These are phyloP conservation scores for Chrysophaeum taylorii DNA, from an alignment of 352 stramenopile genomes.

Conservation along the genomic window DNA sequence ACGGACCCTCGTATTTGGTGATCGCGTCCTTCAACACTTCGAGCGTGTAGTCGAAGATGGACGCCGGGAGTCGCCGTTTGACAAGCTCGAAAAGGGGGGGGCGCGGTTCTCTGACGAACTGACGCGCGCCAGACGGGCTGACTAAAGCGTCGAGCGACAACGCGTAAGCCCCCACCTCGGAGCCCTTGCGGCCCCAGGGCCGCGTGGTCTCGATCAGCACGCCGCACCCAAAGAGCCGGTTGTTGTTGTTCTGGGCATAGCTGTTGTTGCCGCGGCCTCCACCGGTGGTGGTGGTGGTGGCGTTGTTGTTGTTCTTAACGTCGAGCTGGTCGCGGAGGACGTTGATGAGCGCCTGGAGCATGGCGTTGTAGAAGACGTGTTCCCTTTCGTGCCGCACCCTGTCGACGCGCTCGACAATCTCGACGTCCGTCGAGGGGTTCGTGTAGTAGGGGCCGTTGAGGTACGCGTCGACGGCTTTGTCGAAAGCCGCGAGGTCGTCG, in stretches of 20 bases:
- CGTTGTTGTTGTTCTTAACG: constrained; percentile 1
- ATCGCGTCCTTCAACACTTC: constrained; percentile 24
- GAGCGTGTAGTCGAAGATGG: constrained; percentile 23
- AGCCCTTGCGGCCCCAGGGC: constrained; percentile 21
- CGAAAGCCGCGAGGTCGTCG: constrained; percentile 21
- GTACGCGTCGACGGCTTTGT: constrained; percentile 11
- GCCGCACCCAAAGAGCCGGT: constrained; percentile 7
- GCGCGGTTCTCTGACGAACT: constrained; percentile 4
- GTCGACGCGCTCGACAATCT: constrained; percentile 23
- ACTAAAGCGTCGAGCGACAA: constrained; percentile 17
- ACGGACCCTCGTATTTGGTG: constrained; percentile 21
- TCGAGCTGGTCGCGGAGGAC: constrained; percentile 16
- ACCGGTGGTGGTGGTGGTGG: neutral
- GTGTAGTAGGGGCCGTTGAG: constrained; percentile 23
- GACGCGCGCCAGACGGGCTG: neutral
- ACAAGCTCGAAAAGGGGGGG: constrained; percentile 17
- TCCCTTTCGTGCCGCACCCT: constrained; percentile 16
- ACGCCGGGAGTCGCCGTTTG: constrained; percentile 15
- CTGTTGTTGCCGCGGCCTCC: too few relatives aligned
- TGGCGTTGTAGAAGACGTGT: constrained; percentile 19
- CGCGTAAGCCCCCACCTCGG: constrained; percentile 8
- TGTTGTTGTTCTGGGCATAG: too few relatives aligned
- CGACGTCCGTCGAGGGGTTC: constrained; percentile 16
- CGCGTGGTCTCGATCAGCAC: constrained; percentile 16
- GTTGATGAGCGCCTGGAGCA: constrained; percentile 17